These are phyloP conservation scores for Exophiala alcalophila DNA, from an alignment of 2,329 filamentous ascomycete genomes.

Conservation along the genomic window DNA sequence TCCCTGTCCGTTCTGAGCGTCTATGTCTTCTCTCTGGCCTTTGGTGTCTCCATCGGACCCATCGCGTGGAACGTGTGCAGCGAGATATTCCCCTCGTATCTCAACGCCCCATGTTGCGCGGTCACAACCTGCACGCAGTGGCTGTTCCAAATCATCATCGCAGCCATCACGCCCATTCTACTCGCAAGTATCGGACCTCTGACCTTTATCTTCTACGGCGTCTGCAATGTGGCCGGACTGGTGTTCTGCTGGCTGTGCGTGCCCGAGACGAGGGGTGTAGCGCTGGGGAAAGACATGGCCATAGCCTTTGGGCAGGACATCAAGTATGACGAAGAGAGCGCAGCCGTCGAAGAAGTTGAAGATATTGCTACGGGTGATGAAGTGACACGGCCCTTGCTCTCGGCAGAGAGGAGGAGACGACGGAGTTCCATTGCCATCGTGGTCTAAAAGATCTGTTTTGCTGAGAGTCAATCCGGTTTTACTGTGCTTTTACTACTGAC, in stretches of 20 bases:
- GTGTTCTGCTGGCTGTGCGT: conserved; percentile 17
- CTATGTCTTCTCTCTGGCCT: conserved; percentile 20
- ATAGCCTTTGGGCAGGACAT: conserved; percentile 8
- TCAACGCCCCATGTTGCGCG: conserved; percentile 20
- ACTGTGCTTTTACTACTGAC: no score
- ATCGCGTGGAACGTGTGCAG: conserved; percentile 25
- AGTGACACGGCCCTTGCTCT: not conserved
- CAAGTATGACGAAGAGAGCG: conserved; percentile 4
- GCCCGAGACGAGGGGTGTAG: conserved; percentile 19
- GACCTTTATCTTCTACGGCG: conserved; percentile 19
- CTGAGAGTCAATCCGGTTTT: no score
- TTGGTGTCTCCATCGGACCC: conserved; percentile 20
- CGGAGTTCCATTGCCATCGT: conserved; percentile 5
- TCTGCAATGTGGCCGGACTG: conserved; percentile 9
- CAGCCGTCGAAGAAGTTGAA: not conserved
- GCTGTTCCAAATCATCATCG: conserved; percentile 23
- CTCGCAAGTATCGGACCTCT: conserved; percentile 19
- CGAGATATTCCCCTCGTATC: conserved; percentile 21
- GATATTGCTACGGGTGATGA: not conserved
- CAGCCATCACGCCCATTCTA: conserved; percentile 17
- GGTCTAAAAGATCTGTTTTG: not conserved
- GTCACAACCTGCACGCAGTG: conserved; percentile 23
- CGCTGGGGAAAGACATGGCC: conserved; percentile 18
- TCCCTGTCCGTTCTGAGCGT: conserved; percentile 16
- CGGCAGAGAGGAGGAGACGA: not conserved